phyloP scores from a whole-genome alignment of 495 filamentous ascomycete genomes.

The Xylaria flabelliformis region DNA sequence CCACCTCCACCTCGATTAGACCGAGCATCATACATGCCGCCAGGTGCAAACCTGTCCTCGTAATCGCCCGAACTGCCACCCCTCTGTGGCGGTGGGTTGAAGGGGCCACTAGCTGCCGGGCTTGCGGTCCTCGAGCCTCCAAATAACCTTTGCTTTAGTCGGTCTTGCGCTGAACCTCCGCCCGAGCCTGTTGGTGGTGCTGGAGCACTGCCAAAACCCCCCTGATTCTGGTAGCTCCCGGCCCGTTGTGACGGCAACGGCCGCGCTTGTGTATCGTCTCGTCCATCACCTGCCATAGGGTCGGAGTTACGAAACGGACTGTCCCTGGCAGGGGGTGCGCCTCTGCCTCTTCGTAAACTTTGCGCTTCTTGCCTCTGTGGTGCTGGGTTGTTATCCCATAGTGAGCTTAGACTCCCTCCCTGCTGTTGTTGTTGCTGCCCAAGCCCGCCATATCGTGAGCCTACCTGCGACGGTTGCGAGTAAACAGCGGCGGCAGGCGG shows the following conservation, averaged over 20 bases:
- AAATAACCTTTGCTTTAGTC: slow-evolving; percentile 57
- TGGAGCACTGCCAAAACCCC: slow-evolving; percentile 42
- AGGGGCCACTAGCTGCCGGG: slow-evolving; percentile 44
- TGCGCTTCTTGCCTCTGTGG: slow-evolving; percentile 56
- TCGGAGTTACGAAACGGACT: slow-evolving; percentile 45
- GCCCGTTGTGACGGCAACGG: slow-evolving; percentile 73
- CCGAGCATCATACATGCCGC: slow-evolving; percentile 43
- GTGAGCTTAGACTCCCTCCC: slow-evolving; percentile 66
- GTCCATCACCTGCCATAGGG: slow-evolving; percentile 35
- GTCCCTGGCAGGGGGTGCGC: slow-evolving; percentile 39
- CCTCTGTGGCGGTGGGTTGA: slow-evolving; percentile 47
- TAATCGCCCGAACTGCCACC: slow-evolving; percentile 45
- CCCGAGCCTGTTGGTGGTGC: slow-evolving; percentile 41
- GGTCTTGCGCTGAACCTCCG: slow-evolving; percentile 52
- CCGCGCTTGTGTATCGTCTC: slow-evolving; percentile 53
- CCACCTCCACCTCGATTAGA: slow-evolving; percentile 34
- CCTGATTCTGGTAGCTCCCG: slow-evolving; percentile 70
- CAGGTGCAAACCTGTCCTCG: slow-evolving; percentile 54
- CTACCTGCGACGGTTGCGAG: slow-evolving; percentile 57
- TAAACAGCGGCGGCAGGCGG: slow-evolving; percentile 59
- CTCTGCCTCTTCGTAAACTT: slow-evolving; percentile 59
- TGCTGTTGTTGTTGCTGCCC: slow-evolving; percentile 46
- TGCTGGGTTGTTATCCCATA: slow-evolving; percentile 73
- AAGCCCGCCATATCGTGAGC: slow-evolving; percentile 58
- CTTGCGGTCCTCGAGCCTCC: slow-evolving; percentile 54